Conservation (phyloP, 768 basidiomycete genomes). For the Rhizopogon rudus region DNA sequence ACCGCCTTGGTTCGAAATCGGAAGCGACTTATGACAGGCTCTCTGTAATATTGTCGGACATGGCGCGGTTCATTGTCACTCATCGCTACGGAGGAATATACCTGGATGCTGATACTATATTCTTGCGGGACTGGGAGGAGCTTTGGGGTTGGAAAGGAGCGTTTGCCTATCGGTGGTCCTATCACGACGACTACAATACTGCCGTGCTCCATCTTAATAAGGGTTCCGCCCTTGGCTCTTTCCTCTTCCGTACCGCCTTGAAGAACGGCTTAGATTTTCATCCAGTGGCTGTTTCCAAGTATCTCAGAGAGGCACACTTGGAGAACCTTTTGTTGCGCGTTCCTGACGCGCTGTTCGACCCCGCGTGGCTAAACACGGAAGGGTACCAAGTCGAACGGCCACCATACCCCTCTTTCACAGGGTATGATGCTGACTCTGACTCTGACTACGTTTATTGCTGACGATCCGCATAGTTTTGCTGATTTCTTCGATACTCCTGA, state of each 20-base stretch:
- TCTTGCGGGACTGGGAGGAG: constrained; percentile 95
- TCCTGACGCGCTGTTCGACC: constrained; percentile 91
- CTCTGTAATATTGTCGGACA: constrained; percentile 90
- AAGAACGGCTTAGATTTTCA: constrained; percentile 94
- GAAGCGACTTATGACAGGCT: constrained; percentile 68
- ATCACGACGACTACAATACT: constrained; percentile 88
- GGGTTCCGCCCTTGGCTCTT: constrained; percentile 81
- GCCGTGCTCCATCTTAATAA: constrained; percentile 88
- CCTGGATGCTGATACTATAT: constrained; percentile 89
- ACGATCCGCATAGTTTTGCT: constrained; percentile 49
- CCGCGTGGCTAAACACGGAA: constrained; percentile 93
- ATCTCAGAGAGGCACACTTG: constrained; percentile 77
- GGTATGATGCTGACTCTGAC: constrained; percentile 38
- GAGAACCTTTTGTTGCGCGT: constrained; percentile 73
- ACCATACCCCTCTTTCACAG: constrained; percentile 87
- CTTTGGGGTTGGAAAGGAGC: constrained; percentile 94
- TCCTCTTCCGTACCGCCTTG: constrained; percentile 88
- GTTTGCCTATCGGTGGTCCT: constrained; percentile 95
- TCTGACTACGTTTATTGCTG: not conserved
- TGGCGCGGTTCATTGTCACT: constrained; percentile 94
- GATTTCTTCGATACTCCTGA: constrained; percentile 79
- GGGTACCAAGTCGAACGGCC: constrained; percentile 86
- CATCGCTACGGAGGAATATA: constrained; percentile 94
- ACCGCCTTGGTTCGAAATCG: constrained; percentile 55
- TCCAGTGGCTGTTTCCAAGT: constrained; percentile 85